Conservation (phyloP, 345 rosid genomes). For the Heritiera littoralis region DNA sequence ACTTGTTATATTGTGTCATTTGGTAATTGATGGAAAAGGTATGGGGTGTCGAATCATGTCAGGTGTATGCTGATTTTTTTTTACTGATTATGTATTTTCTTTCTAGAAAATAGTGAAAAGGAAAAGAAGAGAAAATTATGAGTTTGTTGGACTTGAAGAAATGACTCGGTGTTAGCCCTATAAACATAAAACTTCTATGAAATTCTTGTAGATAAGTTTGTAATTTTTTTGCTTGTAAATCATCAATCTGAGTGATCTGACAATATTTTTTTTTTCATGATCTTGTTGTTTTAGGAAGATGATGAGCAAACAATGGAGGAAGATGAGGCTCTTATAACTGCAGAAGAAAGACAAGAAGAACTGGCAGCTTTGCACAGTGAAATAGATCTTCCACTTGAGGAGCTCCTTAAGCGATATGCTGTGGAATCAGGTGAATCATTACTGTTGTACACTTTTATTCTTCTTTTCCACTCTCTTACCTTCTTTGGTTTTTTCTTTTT, state of each 20-base stretch:
- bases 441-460: neutral
- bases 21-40: neutral
- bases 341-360: slow-evolving; percentile 87
- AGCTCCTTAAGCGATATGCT: slow-evolving; percentile 71
- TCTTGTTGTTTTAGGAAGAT: slow-evolving; percentile 82
- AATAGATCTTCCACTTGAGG: slow-evolving; percentile 83
- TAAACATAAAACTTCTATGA: slow-evolving; percentile 6
- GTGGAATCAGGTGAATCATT: slow-evolving; percentile 47
- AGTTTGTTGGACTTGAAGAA: neutral
- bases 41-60: neutral
- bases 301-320: slow-evolving; percentile 93
- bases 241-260: neutral
- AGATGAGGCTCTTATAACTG: slow-evolving; percentile 87
- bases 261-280: neutral
- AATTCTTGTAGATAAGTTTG: neutral
- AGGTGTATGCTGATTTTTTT: neutral
- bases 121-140: neutral
- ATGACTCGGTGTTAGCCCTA: neutral
- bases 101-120: neutral
- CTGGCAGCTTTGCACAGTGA: slow-evolving; percentile 82
- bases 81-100: neutral
- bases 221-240: neutral
- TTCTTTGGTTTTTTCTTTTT: neutral
- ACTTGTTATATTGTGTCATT: neutral
- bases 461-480: neutral